Conservation (phyloP, 148 eudicot genomes). For the Nepenthes gracilis region DNA sequence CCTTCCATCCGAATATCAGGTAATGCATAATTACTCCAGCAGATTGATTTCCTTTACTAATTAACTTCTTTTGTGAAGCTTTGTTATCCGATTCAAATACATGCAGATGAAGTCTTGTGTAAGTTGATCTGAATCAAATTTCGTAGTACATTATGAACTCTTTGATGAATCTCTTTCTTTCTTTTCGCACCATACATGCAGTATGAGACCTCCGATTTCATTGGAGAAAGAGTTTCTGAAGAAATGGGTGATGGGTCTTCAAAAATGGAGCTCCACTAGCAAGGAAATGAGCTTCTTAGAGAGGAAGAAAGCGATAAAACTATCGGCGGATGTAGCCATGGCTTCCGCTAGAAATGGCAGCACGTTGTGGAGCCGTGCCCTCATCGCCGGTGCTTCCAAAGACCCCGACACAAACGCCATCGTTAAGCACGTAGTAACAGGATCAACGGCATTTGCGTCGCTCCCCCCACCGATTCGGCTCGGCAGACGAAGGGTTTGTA, state of each 20-base stretch:
- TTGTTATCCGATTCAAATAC: background rate
- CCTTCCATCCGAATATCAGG: too few species aligned
- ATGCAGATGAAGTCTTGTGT: too few species aligned
- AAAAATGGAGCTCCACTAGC: constrained; percentile 27
- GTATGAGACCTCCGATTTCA: constrained; percentile 21
- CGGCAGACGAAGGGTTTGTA: background rate
- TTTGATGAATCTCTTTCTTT: too few species aligned
- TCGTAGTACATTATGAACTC: too few species aligned
- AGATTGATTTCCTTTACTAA: too few species aligned
- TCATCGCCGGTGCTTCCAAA: constrained; percentile 30
- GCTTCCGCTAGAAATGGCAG: constrained; percentile 41
- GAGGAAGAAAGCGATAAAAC: constrained; percentile 58
- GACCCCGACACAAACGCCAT: background rate
- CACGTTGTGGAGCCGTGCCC: constrained; percentile 47
- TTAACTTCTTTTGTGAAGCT: background rate
- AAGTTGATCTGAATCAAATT: too few species aligned
- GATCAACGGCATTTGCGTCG: background rate
- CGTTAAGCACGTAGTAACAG: background rate
- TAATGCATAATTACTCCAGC: too few species aligned
- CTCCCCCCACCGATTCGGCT: background rate
- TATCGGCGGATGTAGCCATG: constrained; percentile 66
- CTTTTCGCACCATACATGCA: background rate
- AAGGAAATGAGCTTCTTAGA: constrained; percentile 33
- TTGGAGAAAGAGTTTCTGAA: constrained; percentile 45
- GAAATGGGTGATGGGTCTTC: constrained; percentile 56